Conservation (phyloP, 2,329 filamentous ascomycete genomes). For the Geosmithia putterillii region DNA sequence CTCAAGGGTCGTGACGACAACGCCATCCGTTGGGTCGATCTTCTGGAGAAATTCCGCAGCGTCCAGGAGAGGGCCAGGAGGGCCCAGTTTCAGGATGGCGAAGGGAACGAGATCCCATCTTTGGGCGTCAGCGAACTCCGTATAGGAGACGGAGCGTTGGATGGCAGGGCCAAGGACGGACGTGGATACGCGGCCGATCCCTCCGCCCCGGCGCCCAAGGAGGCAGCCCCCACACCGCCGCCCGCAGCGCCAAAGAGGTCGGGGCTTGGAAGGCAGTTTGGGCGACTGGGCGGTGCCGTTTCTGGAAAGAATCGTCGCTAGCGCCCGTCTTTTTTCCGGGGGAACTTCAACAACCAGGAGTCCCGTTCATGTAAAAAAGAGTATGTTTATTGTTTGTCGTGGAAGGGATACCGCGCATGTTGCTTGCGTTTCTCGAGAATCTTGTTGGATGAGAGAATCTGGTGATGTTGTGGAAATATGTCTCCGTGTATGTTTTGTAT, state of each 20-base stretch:
- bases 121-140: conserved; percentile 30
- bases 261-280: conserved; percentile 56
- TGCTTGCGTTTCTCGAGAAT: no score
- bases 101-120: conserved; percentile 33
- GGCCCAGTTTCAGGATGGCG: conserved; percentile 46
- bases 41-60: conserved; percentile 86
- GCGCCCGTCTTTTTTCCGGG: not conserved
- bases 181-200: conserved; percentile 14
- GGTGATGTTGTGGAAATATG: not conserved
- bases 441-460: not conserved
- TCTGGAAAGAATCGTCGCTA: conserved; percentile 46
- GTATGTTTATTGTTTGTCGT: not conserved
- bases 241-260: conserved; percentile 43
- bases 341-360: not conserved
- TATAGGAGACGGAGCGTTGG: conserved; percentile 24
- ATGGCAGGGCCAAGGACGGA: conserved; percentile 28
- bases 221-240: conserved; percentile 30
- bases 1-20: conserved; percentile 74
- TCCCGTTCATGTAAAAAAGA: not conserved
- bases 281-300: conserved; percentile 59
- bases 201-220: conserved; percentile 31
- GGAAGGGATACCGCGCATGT: not conserved
- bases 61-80: conserved; percentile 81
- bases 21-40: conserved; percentile 79
- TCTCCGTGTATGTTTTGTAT: not conserved